phyloP scores from a whole-genome alignment of 2,329 filamentous ascomycete species.

The Colletotrichum sidae region DNA sequence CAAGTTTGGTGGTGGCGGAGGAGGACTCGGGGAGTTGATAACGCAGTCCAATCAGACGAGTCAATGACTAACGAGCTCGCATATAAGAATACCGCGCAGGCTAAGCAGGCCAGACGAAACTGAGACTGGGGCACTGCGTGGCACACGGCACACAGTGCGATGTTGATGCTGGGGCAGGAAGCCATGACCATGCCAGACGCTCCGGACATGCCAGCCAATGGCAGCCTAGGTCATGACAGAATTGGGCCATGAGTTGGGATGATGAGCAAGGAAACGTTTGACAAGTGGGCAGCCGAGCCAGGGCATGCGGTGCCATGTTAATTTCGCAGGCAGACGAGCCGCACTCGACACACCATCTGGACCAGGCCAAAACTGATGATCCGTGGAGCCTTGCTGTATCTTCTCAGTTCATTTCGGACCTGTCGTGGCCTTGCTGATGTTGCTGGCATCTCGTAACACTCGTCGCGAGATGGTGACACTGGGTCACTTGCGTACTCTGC shows the following conservation, averaged over 20 bases:
- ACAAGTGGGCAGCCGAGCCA: constrained; percentile 10
- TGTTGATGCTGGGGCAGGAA: constrained; percentile 1
- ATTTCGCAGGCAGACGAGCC: constrained; percentile 25
- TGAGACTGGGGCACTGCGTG: constrained; percentile 1
- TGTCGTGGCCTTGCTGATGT: constrained; percentile 10
- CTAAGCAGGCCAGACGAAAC: constrained; percentile 17
- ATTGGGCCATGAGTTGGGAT: constrained; percentile 34
- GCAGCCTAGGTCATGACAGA: constrained; percentile 22
- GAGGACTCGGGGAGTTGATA: constrained; percentile 6
- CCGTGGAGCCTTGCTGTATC: constrained; percentile 19
- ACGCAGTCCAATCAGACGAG: constrained; percentile 17
- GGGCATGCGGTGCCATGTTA: constrained; percentile 9
- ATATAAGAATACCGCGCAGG: constrained; percentile 35
- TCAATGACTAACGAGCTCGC: constrained; percentile 32
- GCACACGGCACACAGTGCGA: constrained; percentile 18
- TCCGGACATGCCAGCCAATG: constrained; percentile 32
- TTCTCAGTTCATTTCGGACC: constrained; percentile 13
- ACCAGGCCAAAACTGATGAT: constrained; percentile 30
- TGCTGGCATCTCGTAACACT: constrained; percentile 18
- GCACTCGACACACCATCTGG: constrained; percentile 26
- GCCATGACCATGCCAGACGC: constrained; percentile 21
- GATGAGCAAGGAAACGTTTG: constrained; percentile 13
- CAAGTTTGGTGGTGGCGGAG: constrained; percentile 20
- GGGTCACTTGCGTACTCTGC: too few species aligned
- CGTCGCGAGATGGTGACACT: constrained; percentile 12